A percentile compares a stretch with the other conserved stretches of the same genome.
Evolutionary conservation across 331 rosid species (phyloP).

Genomic region (Arachis monticola): DNA sequence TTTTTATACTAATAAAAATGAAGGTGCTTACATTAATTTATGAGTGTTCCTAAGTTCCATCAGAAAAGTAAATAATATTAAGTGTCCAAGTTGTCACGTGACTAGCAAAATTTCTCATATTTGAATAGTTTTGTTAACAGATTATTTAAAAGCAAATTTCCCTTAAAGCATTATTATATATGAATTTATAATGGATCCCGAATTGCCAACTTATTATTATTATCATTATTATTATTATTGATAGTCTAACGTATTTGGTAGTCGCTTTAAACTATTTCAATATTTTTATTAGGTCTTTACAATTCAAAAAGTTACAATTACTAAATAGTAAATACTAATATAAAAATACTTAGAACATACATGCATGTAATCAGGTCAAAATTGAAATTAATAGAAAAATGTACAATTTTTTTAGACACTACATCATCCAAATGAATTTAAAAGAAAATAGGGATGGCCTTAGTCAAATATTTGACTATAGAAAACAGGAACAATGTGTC

Average conservation of each 20-base stretch:
- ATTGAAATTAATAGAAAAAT: neutral
- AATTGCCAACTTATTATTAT: too few species aligned
- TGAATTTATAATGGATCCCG: too few species aligned
- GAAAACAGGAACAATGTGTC: neutral
- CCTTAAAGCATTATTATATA: too few species aligned
- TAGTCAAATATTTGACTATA: conserved; percentile 18
- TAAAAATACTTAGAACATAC: neutral
- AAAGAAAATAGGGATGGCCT: neutral
- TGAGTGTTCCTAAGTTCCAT: neutral
- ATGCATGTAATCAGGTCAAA: neutral
- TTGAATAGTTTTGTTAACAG: neutral
- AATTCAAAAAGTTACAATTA: too few species aligned
- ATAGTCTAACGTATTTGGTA: too few species aligned
- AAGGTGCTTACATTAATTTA: neutral
- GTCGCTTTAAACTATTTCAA: too few species aligned
- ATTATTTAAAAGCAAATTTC: neutral
- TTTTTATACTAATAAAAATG: neutral
- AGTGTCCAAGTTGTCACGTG: neutral
- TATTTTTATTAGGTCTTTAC: too few species aligned
- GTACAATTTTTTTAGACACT: neutral
- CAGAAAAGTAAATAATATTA: neutral
- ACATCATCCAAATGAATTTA: neutral
- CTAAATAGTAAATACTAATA: neutral
- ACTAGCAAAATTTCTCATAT: neutral
- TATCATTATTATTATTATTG: too few species aligned